Percentiles rank a stretch among this genome's conserved stretches.
Conservation (phyloP, 2,329 filamentous ascomycete genomes). For the Microthyrium microscopicum region DNA sequence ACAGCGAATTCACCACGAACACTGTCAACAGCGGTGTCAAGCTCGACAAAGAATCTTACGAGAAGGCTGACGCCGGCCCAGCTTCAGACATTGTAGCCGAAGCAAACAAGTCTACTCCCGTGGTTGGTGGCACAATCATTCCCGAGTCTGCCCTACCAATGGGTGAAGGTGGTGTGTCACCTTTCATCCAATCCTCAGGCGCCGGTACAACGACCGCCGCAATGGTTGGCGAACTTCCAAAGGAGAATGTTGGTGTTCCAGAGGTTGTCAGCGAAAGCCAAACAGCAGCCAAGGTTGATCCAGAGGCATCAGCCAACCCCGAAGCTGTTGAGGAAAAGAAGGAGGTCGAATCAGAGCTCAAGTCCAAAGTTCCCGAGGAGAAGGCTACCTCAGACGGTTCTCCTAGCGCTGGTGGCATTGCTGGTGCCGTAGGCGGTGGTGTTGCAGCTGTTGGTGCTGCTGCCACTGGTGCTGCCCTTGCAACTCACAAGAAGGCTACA, state of each 20-base stretch:
- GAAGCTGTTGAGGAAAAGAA: constrained; percentile 56
- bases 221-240: constrained; percentile 28
- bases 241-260: constrained; percentile 30
- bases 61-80: constrained; percentile 52
- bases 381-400: constrained; percentile 28
- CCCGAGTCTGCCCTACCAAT: constrained; percentile 73
- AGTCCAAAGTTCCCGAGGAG: constrained; percentile 46
- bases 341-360: constrained; percentile 52
- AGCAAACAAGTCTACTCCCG: constrained; percentile 9
- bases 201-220: constrained; percentile 28
- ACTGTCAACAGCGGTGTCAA: constrained; percentile 49
- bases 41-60: constrained; percentile 72
- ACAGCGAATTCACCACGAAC: constrained; percentile 45
- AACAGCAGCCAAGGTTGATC: constrained; percentile 42
- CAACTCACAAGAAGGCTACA: constrained; percentile 19
- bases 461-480: constrained; percentile 22
- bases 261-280: constrained; percentile 57
- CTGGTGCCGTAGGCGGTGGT: constrained; percentile 27
- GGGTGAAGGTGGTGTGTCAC: constrained; percentile 21
- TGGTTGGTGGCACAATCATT: constrained; percentile 43
- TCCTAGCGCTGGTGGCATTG: constrained; percentile 21
- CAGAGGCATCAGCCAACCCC: constrained; percentile 52
- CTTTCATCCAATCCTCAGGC: constrained; percentile 25
- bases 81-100: constrained; percentile 27
- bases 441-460: constrained; percentile 25